Evolutionary conservation across 2,329 filamentous ascomycete species (phyloP).

Genomic region (Sarocladium kiliense): DNA sequence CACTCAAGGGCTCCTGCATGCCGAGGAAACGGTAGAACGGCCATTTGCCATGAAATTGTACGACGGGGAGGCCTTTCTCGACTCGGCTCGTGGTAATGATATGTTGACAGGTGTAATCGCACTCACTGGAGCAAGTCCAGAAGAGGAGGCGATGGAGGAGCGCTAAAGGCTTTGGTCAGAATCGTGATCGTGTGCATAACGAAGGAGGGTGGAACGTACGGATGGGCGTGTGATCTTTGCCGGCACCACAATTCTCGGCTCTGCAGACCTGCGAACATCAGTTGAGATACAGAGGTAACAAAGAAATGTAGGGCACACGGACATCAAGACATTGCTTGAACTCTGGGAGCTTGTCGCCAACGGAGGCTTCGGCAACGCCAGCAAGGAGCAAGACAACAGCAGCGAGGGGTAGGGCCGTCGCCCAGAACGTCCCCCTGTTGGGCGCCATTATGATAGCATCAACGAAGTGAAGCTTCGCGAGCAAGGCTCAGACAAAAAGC

Average conservation of each 20-base stretch:
- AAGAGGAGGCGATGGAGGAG: constrained; percentile 79
- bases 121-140: constrained; percentile 90
- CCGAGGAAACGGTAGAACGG: constrained; percentile 87
- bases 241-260: constrained; percentile 69
- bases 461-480: neutral
- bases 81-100: constrained; percentile 73
- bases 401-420: constrained; percentile 25
- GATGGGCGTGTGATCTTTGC: constrained; percentile 55
- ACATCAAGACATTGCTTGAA: constrained; percentile 86
- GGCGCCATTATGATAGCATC: constrained; percentile 28
- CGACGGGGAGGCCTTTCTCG: constrained; percentile 59
- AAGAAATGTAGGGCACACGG: constrained; percentile 11
- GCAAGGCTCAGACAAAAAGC: no score
- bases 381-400: constrained; percentile 35
- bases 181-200: constrained; percentile 11
- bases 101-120: constrained; percentile 97
- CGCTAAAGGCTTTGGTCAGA: constrained; percentile 46
- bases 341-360: constrained; percentile 80
- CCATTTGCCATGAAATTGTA: constrained; percentile 99
- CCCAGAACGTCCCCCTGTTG: constrained; percentile 27
- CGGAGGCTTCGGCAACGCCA: constrained; percentile 57
- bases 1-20: constrained; percentile 91
- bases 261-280: constrained; percentile 62
- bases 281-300: neutral
- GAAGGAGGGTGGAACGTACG: constrained; percentile 49